A percentile compares a stretch with the other conserved stretches of the same genome.
These are phyloP conservation scores for Colletotrichum shisoi DNA, from an alignment of 2,329 filamentous ascomycete genomes.

Conservation along the genomic window DNA sequence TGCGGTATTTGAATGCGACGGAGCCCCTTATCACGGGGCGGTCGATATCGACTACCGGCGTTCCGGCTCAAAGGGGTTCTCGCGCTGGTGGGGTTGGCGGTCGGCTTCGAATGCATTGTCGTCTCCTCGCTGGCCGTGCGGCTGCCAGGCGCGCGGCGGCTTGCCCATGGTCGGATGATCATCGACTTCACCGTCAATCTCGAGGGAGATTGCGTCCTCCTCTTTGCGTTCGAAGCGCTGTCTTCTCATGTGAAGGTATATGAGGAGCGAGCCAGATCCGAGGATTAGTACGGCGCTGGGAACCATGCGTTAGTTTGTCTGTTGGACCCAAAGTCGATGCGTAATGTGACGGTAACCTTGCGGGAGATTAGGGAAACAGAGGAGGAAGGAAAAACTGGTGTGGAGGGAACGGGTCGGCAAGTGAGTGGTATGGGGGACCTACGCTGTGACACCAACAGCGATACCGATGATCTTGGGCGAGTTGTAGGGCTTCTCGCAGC, in stretches of 20 bases:
- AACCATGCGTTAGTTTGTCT: not conserved
- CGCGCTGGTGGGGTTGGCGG: slow-evolving; percentile 21
- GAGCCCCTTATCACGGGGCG: slow-evolving; percentile 11
- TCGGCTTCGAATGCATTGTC: slow-evolving; percentile 28
- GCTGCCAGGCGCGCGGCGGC: slow-evolving; percentile 34
- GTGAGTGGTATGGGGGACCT: not conserved
- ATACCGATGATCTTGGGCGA: slow-evolving; percentile 33
- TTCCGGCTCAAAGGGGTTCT: slow-evolving; percentile 33
- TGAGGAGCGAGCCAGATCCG: slow-evolving; percentile 12
- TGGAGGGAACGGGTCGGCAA: not conserved
- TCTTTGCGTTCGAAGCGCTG: slow-evolving; percentile 29
- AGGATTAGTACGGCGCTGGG: slow-evolving; percentile 30
- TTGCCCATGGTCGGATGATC: slow-evolving; percentile 37
- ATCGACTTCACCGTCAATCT: slow-evolving; percentile 34
- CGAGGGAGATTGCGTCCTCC: slow-evolving; percentile 30
- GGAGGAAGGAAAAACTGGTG: no score
- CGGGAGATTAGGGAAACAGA: no score
- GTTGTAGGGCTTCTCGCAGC: slow-evolving; percentile 31
- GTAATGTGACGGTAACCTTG: not conserved
- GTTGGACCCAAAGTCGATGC: not conserved
- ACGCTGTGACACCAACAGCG: slow-evolving; percentile 32
- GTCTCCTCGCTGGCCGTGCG: slow-evolving; percentile 17
- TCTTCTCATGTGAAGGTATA: slow-evolving; percentile 27
- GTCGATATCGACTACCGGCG: slow-evolving; percentile 16
- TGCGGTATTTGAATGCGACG: not conserved